Evolutionary conservation across 305 asterid species (phyloP), one percentile per base, ranked within the genome.

Genomic region (Ruellia speciosa): DNA sequence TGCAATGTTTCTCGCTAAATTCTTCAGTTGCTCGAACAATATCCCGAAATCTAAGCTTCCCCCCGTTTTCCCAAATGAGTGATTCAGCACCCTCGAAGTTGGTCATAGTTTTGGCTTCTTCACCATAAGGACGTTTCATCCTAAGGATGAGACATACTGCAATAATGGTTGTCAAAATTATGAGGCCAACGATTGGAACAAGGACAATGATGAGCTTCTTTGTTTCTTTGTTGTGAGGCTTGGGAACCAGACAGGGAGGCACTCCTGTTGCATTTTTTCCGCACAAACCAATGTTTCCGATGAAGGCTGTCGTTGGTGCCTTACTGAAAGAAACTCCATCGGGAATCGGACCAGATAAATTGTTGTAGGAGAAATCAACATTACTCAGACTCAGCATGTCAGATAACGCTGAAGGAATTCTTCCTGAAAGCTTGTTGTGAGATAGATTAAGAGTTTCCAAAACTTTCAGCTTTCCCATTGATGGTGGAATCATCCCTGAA

Each of bases 31-130:
- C 90, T 71, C 68, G 73, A 49, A 69, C 80, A 41, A 89, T 76
- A 60, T 88, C 95, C 57, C 80, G 72, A 54, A 88, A 81, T 62
- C 77, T 77, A 52, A 88, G 74, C 46, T 80, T 86, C 28, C 83
- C 95, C 66, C 80, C 86, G 62, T 59, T 81, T 67, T 76, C 94
- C 94, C 89, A 88, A 52, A 80, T 72, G 55, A 80, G 67, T 56
- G 86, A 72, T 54, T 80, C 88, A n/a, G 75, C 64, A 15, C 70
- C 52, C 39, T 78, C 79, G 8, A 56, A 40, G 11, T 49, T 55
- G 54, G 58, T 49, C 12, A 50, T 53, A 46, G 64, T 62, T 66
- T 62, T 72, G 71, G 66, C 64, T 75, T 84, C 85, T 54, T 72
- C 80, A 14, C 73, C 84, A 14, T 9, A 0, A 52, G 35, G 62